phyloP scores from a whole-genome alignment of 2,329 filamentous ascomycete species.

The Fusarium newnesense region DNA sequence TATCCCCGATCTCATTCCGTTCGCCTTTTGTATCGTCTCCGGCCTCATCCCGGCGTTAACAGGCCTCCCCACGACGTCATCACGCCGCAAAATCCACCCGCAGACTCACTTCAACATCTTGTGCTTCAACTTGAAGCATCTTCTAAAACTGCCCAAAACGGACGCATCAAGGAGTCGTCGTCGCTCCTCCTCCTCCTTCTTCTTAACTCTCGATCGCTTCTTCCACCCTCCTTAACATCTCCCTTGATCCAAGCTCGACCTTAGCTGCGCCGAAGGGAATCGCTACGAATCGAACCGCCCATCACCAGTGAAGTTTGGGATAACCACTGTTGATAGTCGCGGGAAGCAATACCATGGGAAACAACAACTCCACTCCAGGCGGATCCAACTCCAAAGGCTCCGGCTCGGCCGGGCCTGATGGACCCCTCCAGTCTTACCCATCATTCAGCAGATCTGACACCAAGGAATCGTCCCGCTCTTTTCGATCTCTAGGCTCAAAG shows the following conservation, averaged over 20 bases:
- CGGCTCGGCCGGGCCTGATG: conserved; percentile 56
- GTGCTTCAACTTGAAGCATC: conserved; percentile 41
- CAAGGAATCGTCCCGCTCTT: conserved; percentile 88
- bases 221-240: conserved; percentile 64
- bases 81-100: conserved; percentile 40
- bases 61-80: conserved; percentile 43
- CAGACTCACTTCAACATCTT: conserved; percentile 32
- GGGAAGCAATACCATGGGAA: conserved; percentile 69
- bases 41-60: conserved; percentile 42
- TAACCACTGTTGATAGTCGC: conserved; percentile 38
- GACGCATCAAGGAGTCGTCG: conserved; percentile 59
- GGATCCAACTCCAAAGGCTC: conserved; percentile 61
- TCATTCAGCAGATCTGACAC: conserved; percentile 94
- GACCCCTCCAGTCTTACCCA: conserved; percentile 80
- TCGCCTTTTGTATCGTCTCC: conserved; percentile 34
- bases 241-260: conserved; percentile 7
- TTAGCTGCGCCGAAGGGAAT: conserved; percentile 25
- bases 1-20: conserved; percentile 41
- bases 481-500: conserved; percentile 87
- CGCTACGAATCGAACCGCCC: conserved; percentile 37
- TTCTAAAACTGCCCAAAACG: conserved; percentile 58
- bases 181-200: conserved; percentile 57
- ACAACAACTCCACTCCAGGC: conserved; percentile 74
- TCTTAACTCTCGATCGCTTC: conserved; percentile 61
- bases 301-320: conserved; percentile 46